Evolutionary conservation across 352 stramenopile genomes (phyloP), one percentile per base, ranked within the genome.

Genomic region (Phytophthora cactorum): DNA sequence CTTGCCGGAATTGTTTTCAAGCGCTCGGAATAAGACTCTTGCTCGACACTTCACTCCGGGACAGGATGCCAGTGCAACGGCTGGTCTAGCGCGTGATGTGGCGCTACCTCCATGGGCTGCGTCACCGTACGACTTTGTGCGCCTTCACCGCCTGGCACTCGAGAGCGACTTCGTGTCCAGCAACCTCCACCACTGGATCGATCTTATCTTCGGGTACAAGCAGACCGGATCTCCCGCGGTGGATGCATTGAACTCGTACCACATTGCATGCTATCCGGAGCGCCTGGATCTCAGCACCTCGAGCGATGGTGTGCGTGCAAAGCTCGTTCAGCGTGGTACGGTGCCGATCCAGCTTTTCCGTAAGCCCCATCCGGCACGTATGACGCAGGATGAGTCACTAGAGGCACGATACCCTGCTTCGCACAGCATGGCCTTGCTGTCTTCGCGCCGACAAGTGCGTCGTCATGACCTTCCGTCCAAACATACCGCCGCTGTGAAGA

Each of bases 121-220:
- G 5, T 97, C 95, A 27, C 67, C 95, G 10, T 92, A 98, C 62
- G 87, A 98, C 50, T 99, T 99, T 68, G 94, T 99, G 25, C 88
- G 91, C 22, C 89, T 99, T 50, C 97, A 97, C 74, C 93, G 95
- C 9, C 67, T 98, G 56, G 97, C 98, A 9, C 88, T 99, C 27
- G 98, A 99, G 77, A 99, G 94, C 73, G 97, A 99, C 46, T 97
- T 97, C 68, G 98, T 99, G 1, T 99, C 97, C 41, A 89, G 79
- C 57, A 90, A 99, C 65, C 86, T 99, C 17, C 97, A 99, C 74
- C 79, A 95, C 74, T 99, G 98, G 98, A 98, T 99, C 34, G 98
- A 99, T 82, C 86, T 99, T 28, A 91, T 99, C 28, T 99, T 99
- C 79, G 98, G 98, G 0, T 98, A 88, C 78, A 98, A 99, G 56